A percentile compares a stretch with the other conserved stretches of the same genome.
Evolutionary conservation across 2,329 filamentous ascomycete species (phyloP).

Genomic region (Fusarium sp.): DNA sequence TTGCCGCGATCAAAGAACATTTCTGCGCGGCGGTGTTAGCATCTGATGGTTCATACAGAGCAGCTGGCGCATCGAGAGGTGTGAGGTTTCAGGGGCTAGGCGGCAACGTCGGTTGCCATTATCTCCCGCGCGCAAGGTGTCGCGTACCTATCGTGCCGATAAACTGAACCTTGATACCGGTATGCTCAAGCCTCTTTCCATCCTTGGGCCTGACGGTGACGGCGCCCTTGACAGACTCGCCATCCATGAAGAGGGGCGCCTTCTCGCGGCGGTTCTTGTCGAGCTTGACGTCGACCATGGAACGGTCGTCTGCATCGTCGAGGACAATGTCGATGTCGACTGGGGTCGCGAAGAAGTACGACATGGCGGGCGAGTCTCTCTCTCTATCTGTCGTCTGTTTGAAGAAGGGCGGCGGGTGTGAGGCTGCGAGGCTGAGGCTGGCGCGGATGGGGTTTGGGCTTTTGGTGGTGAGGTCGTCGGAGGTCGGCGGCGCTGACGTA

Average conservation of each 20-base stretch:
- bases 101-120: not conserved
- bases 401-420: conserved; percentile 1
- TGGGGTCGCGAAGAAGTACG: conserved; percentile 97
- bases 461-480: conserved; percentile 34
- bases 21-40: conserved; percentile 65
- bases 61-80: conserved; percentile 6
- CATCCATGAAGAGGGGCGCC: conserved; percentile 96
- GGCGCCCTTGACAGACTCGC: conserved; percentile 96
- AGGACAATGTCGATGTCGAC: conserved; percentile 99
- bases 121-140: not conserved
- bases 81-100: conserved; percentile 18
- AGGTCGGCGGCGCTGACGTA: conserved; percentile 51
- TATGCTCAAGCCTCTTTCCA: conserved; percentile 97
- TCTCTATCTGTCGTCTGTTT: not conserved
- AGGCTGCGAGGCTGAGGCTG: conserved; percentile 39
- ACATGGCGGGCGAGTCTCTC: conserved; percentile 70
- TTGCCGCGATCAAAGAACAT: conserved; percentile 99
- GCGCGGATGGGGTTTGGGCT: conserved; percentile 36
- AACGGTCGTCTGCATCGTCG: conserved; percentile 91
- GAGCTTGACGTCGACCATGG: conserved; percentile 97
- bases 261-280: conserved; percentile 98
- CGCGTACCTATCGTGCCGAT: conserved; percentile 92
- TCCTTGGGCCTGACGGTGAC: conserved; percentile 97
- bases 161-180: conserved; percentile 99
- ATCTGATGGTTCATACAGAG: not conserved